Evolutionary conservation across 2,329 filamentous ascomycete genomes (phyloP).

Genomic region (Beauveria scarabaeidicola): DNA sequence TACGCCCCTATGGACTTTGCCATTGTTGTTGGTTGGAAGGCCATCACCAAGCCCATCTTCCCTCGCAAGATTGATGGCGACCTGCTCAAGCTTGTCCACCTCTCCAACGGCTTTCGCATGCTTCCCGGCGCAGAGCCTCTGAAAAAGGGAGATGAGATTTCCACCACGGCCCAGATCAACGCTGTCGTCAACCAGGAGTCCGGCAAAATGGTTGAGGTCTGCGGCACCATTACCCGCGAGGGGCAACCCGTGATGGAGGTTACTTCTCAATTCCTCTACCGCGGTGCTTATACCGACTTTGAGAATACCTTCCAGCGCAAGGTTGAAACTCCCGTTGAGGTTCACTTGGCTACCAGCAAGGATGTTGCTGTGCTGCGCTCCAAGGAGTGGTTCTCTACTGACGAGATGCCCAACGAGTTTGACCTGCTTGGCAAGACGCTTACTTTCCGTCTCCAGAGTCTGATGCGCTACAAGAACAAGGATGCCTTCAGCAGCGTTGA

Average conservation of each 20-base stretch:
- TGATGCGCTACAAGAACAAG: slow-evolving; percentile 92
- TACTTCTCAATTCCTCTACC: slow-evolving; percentile 95
- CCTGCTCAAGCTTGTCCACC: slow-evolving; percentile 86
- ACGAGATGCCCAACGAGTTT: slow-evolving; percentile 59
- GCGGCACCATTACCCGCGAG: slow-evolving; percentile 83
- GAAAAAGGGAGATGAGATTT: slow-evolving; percentile 88
- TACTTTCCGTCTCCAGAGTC: slow-evolving; percentile 88
- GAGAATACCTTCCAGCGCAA: slow-evolving; percentile 99
- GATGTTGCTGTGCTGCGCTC: slow-evolving; percentile 90
- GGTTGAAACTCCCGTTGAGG: slow-evolving; percentile 87
- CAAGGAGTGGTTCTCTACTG: slow-evolving; percentile 95
- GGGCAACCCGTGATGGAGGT: slow-evolving; percentile 92
- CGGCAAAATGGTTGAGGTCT: slow-evolving; percentile 99
- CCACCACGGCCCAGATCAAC: slow-evolving; percentile 92
- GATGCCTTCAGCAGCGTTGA: slow-evolving; percentile 84
- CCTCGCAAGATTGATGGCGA: slow-evolving; percentile 93
- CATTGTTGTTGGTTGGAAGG: slow-evolving; percentile 97
- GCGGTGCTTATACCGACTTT: slow-evolving; percentile 83
- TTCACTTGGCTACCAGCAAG: slow-evolving; percentile 78
- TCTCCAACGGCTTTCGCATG: slow-evolving; percentile 98
- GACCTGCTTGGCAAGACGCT: slow-evolving; percentile 88
- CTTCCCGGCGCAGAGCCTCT: slow-evolving; percentile 88
- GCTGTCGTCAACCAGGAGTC: slow-evolving; percentile 97
- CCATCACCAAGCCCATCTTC: slow-evolving; percentile 99
- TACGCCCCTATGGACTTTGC: slow-evolving; percentile 98